These are phyloP conservation scores for Rhizopus delemar DNA, from an alignment of 371 early-diverging fungal genomes.

Conservation along the genomic window DNA sequence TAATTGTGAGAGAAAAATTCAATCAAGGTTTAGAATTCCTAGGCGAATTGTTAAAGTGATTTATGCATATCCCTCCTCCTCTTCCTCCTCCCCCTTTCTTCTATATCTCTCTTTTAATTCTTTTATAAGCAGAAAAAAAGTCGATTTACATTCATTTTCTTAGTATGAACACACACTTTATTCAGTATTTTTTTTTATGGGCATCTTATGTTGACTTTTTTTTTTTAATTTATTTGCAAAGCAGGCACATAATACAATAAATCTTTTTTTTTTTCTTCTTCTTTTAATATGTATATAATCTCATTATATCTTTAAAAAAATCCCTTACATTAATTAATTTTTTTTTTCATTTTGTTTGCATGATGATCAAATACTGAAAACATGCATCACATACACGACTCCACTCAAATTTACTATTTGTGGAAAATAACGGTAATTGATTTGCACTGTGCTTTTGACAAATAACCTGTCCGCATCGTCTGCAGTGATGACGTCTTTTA, in stretches of 20 bases:
- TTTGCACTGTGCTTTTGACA: conserved; percentile 47
- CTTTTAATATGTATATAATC: conserved; percentile 7
- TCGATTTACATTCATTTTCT: background rate
- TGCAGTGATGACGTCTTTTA: conserved; percentile 46
- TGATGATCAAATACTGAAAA: conserved; percentile 34
- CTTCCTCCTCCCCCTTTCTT: background rate
- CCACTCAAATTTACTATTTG: conserved; percentile 30
- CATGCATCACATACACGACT: conserved; percentile 46
- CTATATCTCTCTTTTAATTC: background rate
- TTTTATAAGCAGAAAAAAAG: background rate
- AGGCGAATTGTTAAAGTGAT: background rate
- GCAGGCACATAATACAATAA: no score
- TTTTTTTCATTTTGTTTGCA: conserved; percentile 15
- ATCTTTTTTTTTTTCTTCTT: background rate
- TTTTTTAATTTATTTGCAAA: background rate
- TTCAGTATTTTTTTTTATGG: conserved; percentile 1
- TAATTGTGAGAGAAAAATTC: conserved; percentile 1
- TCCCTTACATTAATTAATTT: background rate
- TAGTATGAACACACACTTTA: background rate
- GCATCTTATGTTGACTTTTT: background rate
- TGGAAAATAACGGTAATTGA: conserved; percentile 38
- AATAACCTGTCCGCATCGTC: conserved; percentile 41
- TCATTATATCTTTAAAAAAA: conserved; percentile 1
- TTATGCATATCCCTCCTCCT: conserved; percentile 1
- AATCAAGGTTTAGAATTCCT: conserved; percentile 1